A percentile compares a stretch with the other conserved stretches of the same genome.
These are phyloP conservation scores for Penicillium mononematosum DNA, from an alignment of 495 filamentous ascomycete genomes.

Conservation along the genomic window DNA sequence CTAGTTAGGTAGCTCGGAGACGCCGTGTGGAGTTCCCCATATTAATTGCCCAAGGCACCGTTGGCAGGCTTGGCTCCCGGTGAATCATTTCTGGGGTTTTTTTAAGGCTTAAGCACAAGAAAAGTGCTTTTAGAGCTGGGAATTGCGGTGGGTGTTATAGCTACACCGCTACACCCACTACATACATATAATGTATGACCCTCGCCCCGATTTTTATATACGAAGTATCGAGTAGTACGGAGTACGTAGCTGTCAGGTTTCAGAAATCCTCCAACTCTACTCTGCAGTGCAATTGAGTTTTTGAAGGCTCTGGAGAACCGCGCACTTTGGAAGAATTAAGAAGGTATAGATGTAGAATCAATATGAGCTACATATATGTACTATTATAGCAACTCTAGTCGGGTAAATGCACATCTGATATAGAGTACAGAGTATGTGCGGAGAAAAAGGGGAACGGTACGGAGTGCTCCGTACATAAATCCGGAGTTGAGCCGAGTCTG, in stretches of 20 bases:
- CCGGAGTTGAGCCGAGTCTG: slow-evolving; percentile 5
- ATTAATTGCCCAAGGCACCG: background rate
- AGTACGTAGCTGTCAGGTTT: background rate
- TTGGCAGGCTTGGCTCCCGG: slow-evolving; percentile 1
- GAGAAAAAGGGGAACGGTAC: background rate
- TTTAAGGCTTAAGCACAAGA: background rate
- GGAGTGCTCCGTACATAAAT: background rate
- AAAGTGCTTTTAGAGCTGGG: background rate
- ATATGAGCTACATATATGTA: too few relatives aligned
- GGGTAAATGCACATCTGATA: background rate
- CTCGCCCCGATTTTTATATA: background rate
- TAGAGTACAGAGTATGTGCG: background rate
- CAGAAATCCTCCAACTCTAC: background rate
- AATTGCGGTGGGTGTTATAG: background rate
- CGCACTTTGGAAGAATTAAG: slow-evolving; percentile 4
- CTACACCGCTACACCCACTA: slow-evolving; percentile 3
- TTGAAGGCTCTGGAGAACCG: slow-evolving; percentile 1
- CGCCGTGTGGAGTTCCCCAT: background rate
- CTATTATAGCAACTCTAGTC: too few relatives aligned
- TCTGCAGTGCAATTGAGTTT: slow-evolving; percentile 7
- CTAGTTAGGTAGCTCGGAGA: background rate
- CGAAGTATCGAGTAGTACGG: too few relatives aligned
- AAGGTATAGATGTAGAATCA: background rate
- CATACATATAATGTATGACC: background rate
- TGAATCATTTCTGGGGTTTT: background rate